Conservation (phyloP, 495 filamentous ascomycete species). For the Neurospora hispaniola region DNA sequence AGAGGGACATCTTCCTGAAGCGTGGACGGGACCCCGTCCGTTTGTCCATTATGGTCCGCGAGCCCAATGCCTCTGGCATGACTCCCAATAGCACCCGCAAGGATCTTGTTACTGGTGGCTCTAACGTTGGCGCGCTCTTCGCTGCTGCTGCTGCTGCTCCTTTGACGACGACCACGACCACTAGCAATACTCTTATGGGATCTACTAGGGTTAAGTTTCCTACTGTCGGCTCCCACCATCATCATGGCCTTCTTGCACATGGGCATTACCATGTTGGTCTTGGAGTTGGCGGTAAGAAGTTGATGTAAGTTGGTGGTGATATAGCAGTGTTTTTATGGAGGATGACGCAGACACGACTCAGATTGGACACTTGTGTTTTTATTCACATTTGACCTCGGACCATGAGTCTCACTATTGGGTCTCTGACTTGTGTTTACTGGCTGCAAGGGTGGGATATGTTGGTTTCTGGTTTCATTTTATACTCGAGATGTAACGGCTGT, state of each 20-base stretch:
- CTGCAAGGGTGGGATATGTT: background rate
- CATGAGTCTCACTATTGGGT: background rate
- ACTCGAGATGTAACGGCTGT: background rate
- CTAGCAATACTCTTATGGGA: background rate
- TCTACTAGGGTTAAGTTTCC: background rate
- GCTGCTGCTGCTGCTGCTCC: background rate
- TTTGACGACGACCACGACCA: background rate
- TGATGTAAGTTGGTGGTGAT: background rate
- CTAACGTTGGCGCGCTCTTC: background rate
- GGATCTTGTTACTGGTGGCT: slow-evolving; percentile 7
- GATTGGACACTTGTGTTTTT: background rate
- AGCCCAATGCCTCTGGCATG: slow-evolving; percentile 31
- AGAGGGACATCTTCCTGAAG: slow-evolving; percentile 47
- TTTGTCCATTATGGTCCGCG: slow-evolving; percentile 68
- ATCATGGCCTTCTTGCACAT: background rate
- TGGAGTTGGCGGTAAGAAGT: background rate
- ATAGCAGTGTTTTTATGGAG: background rate
- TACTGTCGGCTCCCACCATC: background rate
- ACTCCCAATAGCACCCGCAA: slow-evolving; percentile 4
- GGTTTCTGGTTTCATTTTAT: background rate
- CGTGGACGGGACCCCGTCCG: slow-evolving; percentile 48
- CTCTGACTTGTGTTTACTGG: background rate
- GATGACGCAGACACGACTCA: background rate
- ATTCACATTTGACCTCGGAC: background rate
- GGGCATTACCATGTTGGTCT: background rate